A percentile compares a stretch with the other conserved stretches of the same genome.
Evolutionary conservation across 176 grass and related monocot species (phyloP).

Genomic region (Carex littledalei): DNA sequence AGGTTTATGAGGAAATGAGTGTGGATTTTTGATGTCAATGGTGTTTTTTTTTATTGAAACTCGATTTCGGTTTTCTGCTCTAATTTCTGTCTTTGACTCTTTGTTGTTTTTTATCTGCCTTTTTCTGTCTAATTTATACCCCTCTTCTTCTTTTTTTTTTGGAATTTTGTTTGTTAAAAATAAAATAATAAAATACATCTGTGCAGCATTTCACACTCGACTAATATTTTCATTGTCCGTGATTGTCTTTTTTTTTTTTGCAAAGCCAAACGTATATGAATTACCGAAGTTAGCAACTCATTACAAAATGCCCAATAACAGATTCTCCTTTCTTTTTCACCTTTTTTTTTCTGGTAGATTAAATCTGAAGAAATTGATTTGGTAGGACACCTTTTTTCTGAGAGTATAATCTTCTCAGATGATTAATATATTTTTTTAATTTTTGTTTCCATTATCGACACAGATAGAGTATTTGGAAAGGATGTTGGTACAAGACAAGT

Average conservation of each 20-base stretch:
- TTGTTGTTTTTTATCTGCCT: background rate
- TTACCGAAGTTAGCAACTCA: background rate
- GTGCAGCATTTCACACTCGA: background rate
- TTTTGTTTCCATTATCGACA: slow-evolving; percentile 3
- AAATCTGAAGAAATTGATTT: background rate
- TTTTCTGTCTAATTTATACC: background rate
- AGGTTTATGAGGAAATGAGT: slow-evolving; percentile 6
- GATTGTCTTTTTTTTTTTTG: background rate
- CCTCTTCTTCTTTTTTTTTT: background rate
- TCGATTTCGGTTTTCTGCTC: background rate
- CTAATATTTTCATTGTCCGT: background rate
- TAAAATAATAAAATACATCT: background rate
- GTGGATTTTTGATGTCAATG: background rate
- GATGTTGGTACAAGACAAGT: slow-evolving; percentile 60
- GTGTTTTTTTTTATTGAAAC: background rate
- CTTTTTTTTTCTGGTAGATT: background rate
- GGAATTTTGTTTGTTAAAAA: background rate
- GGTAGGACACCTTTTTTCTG: background rate
- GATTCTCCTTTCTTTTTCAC: background rate
- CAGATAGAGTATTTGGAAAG: slow-evolving; percentile 78
- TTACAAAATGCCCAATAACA: background rate
- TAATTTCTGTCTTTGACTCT: background rate
- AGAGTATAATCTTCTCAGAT: background rate
- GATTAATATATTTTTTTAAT: background rate
- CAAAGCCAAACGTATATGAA: background rate